Conservation (phyloP, 2,329 filamentous ascomycete genomes). For the Cercospora sp. region DNA sequence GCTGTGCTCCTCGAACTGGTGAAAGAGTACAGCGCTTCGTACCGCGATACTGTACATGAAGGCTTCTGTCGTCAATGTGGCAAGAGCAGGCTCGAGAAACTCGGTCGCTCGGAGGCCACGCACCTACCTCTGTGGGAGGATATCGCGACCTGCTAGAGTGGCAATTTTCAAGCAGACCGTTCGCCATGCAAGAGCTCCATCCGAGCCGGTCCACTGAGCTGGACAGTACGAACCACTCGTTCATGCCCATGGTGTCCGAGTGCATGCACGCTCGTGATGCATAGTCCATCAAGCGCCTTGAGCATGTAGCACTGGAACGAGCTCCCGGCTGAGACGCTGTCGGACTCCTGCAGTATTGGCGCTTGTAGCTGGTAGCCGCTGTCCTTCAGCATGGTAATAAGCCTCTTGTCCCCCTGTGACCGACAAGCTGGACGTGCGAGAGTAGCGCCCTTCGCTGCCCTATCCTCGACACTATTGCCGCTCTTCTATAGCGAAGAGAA, state of each 20-base stretch:
- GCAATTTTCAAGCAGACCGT: neutral
- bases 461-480: neutral
- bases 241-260: too few species aligned
- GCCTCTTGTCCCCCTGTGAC: neutral
- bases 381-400: neutral
- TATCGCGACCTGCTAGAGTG: constrained; percentile 10
- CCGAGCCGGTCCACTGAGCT: too few species aligned
- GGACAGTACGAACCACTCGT: too few species aligned
- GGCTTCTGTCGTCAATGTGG: constrained; percentile 22
- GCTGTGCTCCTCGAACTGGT: constrained; percentile 25
- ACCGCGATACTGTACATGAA: constrained; percentile 24
- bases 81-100: constrained; percentile 20
- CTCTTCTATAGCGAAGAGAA: neutral
- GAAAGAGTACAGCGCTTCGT: constrained; percentile 23
- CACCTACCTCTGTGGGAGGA: constrained; percentile 26
- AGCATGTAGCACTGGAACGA: neutral
- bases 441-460: neutral
- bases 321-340: neutral
- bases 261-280: neutral
- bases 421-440: neutral
- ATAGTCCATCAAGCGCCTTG: neutral
- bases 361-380: neutral
- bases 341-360: neutral
- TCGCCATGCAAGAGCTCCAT: neutral
- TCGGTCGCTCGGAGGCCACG: constrained; percentile 14